Conservation (phyloP, 1,284 basidiomycete species). For the Ceratobasidium papillatum region DNA sequence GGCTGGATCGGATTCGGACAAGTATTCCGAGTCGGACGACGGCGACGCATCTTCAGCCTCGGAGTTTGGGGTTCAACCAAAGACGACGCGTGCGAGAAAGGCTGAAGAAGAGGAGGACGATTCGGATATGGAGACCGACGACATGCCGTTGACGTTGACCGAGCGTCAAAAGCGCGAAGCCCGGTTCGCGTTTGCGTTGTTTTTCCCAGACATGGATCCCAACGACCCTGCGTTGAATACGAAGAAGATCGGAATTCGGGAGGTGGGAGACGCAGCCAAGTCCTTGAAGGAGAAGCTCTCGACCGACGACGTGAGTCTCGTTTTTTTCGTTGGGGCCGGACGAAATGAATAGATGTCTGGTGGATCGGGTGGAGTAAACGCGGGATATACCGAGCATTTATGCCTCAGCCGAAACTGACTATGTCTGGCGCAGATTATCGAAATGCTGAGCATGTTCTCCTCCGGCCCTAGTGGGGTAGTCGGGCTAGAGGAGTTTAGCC, state of each 20-base stretch:
- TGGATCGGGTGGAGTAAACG: background rate
- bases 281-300: slow-evolving; percentile 38
- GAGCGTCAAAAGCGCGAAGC: slow-evolving; percentile 34
- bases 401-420: slow-evolving; percentile 2
- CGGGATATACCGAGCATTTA: no score
- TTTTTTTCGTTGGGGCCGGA: background rate
- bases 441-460: slow-evolving; percentile 35
- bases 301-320: slow-evolving; percentile 33
- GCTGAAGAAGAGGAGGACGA: background rate
- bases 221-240: slow-evolving; percentile 19
- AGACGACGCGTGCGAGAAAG: background rate
- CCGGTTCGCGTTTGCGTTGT: slow-evolving; percentile 39
- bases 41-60: slow-evolving; percentile 4
- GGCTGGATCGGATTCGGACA: slow-evolving; percentile 20
- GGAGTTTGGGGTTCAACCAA: slow-evolving; percentile 20
- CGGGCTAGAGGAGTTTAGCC: slow-evolving; percentile 30
- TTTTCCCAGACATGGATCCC: slow-evolving; percentile 35
- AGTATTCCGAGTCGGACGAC: background rate
- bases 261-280: slow-evolving; percentile 30
- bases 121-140: background rate
- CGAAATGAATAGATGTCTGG: no score
- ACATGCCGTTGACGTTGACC: slow-evolving; percentile 26
- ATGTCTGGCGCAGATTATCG: slow-evolving; percentile 13
- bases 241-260: slow-evolving; percentile 32
- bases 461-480: slow-evolving; percentile 15